Base-by-base conservation (phyloP, 225 moss, liverwort and hornwort species). In the Rhytidiadelphus loreus region DNA sequence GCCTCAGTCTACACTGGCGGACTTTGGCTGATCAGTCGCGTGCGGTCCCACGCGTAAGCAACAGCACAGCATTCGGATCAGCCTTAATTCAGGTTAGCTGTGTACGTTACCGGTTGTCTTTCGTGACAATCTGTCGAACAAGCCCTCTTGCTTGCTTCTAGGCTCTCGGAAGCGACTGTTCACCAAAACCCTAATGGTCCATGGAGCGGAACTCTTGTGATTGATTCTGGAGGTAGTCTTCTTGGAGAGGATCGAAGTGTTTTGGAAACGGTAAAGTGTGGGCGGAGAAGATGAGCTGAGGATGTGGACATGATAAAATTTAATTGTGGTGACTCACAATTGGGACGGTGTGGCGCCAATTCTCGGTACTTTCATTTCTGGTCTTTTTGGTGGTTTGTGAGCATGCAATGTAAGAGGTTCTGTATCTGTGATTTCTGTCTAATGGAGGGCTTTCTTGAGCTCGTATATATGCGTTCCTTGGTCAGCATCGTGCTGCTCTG, bases 161-260 rank as follows among this genome's bases (percentile, higher is more conserved):
- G 62, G 29, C 68, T 68, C 57, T 55, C 56, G 57, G 73, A 66
- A 44, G 55, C 68, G 60, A n/a, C 73, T 55, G 68, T 83, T 60
- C 24, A n/a, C 39, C 43, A 56, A 90, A 88, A 68, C 92, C 92
- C 92, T 92, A 92, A 92, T 76, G 77, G 43, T 55, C 22, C 26
- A 30, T 58, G n/a, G 48, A 29, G 37, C 83, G 44, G 29, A 30
- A 13, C 85, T 46, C 56, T 35, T 14, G 56, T 37, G 73, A 80
- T 33, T 80, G 56, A 29, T 71, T 78, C 29, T 21, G 37, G 57
- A 43, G 39, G 52, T 13, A 29, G 24, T 58, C 62, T 6, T 65
- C 26, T 20, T 46, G 55, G 58, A 19, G 60, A 66, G 19, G 28
- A 75, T 64, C 19, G 8, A 77, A 72, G 10, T 18, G 64, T 39